Base-by-base conservation (phyloP, 495 filamentous ascomycete species). In the Monascus purpureus region DNA sequence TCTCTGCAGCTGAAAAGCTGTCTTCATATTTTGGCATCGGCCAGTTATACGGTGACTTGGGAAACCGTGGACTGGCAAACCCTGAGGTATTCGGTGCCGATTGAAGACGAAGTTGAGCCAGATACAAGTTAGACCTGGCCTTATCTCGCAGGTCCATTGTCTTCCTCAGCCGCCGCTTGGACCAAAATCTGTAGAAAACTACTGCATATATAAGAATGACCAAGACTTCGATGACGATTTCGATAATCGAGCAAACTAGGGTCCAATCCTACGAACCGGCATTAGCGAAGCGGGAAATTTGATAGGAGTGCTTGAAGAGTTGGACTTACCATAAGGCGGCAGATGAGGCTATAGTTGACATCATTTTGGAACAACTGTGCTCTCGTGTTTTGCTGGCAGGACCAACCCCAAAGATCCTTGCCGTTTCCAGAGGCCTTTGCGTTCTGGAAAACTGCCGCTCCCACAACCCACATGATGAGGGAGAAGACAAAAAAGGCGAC, bases 401-500 rank as follows among this genome's bases (percentile, higher is more conserved):
- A 69, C 90, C 90, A 99, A 17, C 86, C 88, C 90, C 90, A 99
- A 46, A 99, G 66, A 50, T 96, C 90, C 45, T 94, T 68, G 35
- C 74, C 77, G 24, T 72, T 58, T 42, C 75, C 77, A 47, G 72
- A 77, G 39, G 69, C 61, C 46, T 80, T 80, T 22, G 71, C 73
- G 45, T 75, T 68, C 49, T 94, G 78, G 39, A 94, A 73, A 38
- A 95, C 63, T 32, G 77, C 87, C 6, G 86, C 88, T 13, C 77
- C 85, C 18, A 85, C 67, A 20, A 78, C 76, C 90, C 90, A 97
- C 68, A 97, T 84, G 45, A 93, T 59, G 39, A 93, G 80, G 46
- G 77, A 90, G 55, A 95, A 86, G 38, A 83, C 76, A 68, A 96
- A 99, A 65, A 86, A 94, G 38, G 72, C 74, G 28, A 95, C 76